These are phyloP conservation scores for Microsporum canis DNA, from an alignment of 2,329 filamentous ascomycete genomes.

Conservation along the genomic window DNA sequence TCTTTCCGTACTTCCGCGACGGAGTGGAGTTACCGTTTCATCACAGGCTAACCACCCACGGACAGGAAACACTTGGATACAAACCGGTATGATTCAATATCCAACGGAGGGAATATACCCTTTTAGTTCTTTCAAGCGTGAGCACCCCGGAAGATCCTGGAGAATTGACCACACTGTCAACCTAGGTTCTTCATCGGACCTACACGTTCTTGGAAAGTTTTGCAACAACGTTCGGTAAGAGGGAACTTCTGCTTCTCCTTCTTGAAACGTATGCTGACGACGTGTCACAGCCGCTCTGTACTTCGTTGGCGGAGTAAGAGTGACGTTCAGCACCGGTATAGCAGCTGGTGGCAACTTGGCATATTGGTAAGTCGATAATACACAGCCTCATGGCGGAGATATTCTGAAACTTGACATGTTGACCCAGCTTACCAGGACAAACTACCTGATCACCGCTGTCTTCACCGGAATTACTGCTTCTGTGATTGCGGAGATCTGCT, in stretches of 20 bases:
- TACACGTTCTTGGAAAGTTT: constrained; percentile 50
- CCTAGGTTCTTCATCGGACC: constrained; percentile 45
- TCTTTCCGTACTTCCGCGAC: neutral
- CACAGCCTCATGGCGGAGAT: neutral
- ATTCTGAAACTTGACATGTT: neutral
- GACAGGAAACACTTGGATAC: constrained; percentile 42
- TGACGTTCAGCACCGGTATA: constrained; percentile 52
- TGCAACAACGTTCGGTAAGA: constrained; percentile 46
- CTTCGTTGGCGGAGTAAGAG: constrained; percentile 49
- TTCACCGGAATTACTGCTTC: constrained; percentile 52
- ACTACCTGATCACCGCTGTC: constrained; percentile 48
- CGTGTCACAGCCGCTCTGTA: constrained; percentile 44
- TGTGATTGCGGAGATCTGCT: constrained; percentile 50
- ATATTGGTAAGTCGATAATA: constrained; percentile 40
- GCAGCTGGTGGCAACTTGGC: constrained; percentile 50
- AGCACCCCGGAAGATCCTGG: neutral
- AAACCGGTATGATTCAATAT: constrained; percentile 37
- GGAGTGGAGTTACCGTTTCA: neutral
- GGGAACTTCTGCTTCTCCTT: neutral
- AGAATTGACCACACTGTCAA: neutral
- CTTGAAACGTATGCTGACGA: neutral
- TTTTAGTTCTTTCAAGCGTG: neutral
- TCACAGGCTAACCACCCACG: constrained; percentile 13
- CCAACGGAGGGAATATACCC: neutral
- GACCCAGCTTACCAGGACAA: constrained; percentile 36